Percentiles rank a stretch among this genome's conserved stretches.
Conservation (phyloP, 768 basidiomycete genomes). For the Panaeolus cyanescens region DNA sequence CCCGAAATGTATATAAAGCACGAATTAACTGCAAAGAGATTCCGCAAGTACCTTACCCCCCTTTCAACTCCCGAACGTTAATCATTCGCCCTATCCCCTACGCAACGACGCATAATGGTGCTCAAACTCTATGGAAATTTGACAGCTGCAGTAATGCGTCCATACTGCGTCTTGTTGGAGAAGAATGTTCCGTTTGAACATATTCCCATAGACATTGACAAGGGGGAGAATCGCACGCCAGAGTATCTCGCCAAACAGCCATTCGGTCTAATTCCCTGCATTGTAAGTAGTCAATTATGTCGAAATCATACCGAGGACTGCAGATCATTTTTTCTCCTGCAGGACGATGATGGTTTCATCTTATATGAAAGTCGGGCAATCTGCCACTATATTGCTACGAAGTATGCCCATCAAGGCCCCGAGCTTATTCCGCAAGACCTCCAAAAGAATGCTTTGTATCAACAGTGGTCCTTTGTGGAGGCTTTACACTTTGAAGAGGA, state of each 20-base stretch:
- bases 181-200: constrained; percentile 58
- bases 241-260: constrained; percentile 56
- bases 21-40: no score
- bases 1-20: no score
- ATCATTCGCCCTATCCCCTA: no score
- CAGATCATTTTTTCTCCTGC: constrained; percentile 18
- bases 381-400: constrained; percentile 52
- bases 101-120: constrained; percentile 44
- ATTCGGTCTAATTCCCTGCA: constrained; percentile 62
- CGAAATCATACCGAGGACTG: background rate
- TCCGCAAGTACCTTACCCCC: no score
- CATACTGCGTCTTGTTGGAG: constrained; percentile 53
- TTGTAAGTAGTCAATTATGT: constrained; percentile 31
- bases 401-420: constrained; percentile 47
- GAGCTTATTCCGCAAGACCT: constrained; percentile 46
- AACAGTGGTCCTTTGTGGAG: constrained; percentile 52
- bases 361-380: constrained; percentile 65
- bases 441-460: constrained; percentile 39
- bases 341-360: constrained; percentile 60
- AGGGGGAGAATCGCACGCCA: constrained; percentile 48
- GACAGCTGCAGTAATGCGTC: constrained; percentile 51
- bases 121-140: constrained; percentile 41
- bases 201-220: constrained; percentile 40
- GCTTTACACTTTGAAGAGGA: constrained; percentile 44
- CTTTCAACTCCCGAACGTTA: no score